Conservation (phyloP, 2,329 filamentous ascomycete genomes). For the Botryotinia narcissicola region DNA sequence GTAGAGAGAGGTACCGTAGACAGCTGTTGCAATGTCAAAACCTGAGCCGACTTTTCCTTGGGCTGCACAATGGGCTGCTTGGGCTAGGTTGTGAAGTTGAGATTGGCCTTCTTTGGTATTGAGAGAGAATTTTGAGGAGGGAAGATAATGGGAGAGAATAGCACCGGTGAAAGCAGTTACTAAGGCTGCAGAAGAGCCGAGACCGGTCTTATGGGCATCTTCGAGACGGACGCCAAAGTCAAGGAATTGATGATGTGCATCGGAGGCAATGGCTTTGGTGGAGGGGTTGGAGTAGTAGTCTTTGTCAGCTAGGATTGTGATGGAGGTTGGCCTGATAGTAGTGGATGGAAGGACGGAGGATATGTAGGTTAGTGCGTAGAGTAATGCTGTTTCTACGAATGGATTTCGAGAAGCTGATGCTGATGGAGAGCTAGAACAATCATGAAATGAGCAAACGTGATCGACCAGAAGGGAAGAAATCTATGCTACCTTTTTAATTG, state of each 20-base stretch:
- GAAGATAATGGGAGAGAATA: conserved; percentile 73
- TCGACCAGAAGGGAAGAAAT: conserved; percentile 13
- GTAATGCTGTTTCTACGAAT: conserved; percentile 89
- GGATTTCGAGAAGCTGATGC: conserved; percentile 57
- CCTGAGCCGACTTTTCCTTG: conserved; percentile 96
- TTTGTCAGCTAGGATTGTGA: conserved; percentile 91
- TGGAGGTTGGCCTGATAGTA: conserved; percentile 63
- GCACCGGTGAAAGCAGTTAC: conserved; percentile 83
- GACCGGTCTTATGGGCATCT: conserved; percentile 88
- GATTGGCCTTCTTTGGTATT: conserved; percentile 51
- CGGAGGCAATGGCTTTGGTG: conserved; percentile 35
- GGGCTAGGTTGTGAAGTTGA: conserved; percentile 85
- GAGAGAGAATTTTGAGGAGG: conserved; percentile 55
- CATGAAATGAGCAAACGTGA: conserved; percentile 4
- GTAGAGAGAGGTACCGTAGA: conserved; percentile 89
- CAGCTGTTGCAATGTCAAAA: conserved; percentile 91
- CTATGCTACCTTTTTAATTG: conserved; percentile 70
- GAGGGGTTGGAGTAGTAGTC: conserved; percentile 87
- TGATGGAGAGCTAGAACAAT: conserved; percentile 20
- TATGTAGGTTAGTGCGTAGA: conserved; percentile 84
- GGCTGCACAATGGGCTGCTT: conserved; percentile 90
- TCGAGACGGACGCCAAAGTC: conserved; percentile 73
- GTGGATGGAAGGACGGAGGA: conserved; percentile 41
- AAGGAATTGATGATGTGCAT: conserved; percentile 59
- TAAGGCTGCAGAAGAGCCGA: conserved; percentile 91